These are phyloP conservation scores for Zarea fungicola DNA, from an alignment of 2,329 filamentous ascomycete species.

Conservation along the genomic window DNA sequence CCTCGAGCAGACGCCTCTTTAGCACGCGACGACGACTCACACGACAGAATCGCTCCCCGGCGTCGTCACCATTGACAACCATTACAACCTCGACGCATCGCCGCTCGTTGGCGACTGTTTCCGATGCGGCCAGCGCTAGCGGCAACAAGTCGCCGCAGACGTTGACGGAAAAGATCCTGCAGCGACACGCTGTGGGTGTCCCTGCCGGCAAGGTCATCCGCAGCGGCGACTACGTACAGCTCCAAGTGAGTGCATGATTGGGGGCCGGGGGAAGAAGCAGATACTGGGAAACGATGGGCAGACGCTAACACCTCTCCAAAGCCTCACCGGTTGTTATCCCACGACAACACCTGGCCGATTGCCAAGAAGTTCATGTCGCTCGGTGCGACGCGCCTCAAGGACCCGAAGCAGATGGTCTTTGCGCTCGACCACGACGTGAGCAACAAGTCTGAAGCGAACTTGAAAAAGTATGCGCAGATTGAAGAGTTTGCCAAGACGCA, in stretches of 20 bases:
- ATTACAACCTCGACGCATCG: no score
- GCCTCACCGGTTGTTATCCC: no score
- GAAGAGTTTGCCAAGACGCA: slow-evolving; percentile 76
- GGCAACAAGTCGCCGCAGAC: slow-evolving; percentile 70
- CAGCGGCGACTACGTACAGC: slow-evolving; percentile 77
- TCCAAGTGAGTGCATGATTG: slow-evolving; percentile 75
- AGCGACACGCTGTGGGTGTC: slow-evolving; percentile 72
- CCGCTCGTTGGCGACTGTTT: no score
- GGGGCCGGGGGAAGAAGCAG: no score
- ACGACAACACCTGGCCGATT: slow-evolving; percentile 78
- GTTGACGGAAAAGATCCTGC: slow-evolving; percentile 88
- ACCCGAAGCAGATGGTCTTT: slow-evolving; percentile 69
- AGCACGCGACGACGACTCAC: no score
- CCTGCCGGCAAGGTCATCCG: slow-evolving; percentile 68
- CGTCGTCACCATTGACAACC: no score
- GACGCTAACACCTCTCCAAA: no score
- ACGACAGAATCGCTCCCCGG: no score
- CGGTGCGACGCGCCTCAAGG: slow-evolving; percentile 64
- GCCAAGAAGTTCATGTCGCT: slow-evolving; percentile 73
- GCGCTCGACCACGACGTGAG: slow-evolving; percentile 86
- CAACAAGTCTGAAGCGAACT: slow-evolving; percentile 70
- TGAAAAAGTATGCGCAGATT: slow-evolving; percentile 79
- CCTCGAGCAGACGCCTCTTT: no score
- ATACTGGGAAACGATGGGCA: no score
- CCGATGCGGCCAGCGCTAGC: no score